These are phyloP conservation scores for Ananas comosus DNA, from an alignment of 176 grass and related monocot species.

Conservation along the genomic window DNA sequence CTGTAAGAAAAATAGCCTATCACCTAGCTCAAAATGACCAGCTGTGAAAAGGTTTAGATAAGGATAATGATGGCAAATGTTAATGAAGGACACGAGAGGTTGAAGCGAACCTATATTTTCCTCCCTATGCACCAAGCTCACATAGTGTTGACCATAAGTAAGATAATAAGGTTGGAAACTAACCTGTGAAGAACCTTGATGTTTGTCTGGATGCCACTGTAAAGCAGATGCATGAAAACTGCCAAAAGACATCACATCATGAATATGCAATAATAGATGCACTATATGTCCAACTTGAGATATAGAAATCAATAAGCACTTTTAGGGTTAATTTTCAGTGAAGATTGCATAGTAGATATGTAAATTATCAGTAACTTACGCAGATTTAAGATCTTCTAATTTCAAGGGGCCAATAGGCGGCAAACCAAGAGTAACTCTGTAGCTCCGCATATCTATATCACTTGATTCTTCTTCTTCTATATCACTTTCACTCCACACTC, in stretches of 20 bases:
- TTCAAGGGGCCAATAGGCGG: conserved; percentile 47
- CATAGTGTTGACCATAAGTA: no score
- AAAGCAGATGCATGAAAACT: conserved; percentile 73
- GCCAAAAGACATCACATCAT: conserved; percentile 8
- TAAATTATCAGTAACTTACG: conserved; percentile 40
- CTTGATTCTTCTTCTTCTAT: conserved; percentile 42
- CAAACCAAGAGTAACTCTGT: conserved; percentile 65
- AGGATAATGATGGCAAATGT: no score
- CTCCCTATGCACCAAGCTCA: no score
- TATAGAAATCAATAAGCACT: not conserved
- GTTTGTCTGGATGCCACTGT: conserved; percentile 91
- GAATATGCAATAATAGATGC: not conserved
- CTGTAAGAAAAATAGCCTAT: no score
- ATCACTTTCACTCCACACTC: conserved; percentile 72
- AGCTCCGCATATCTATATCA: conserved; percentile 21
- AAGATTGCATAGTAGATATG: not conserved
- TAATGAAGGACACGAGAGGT: no score
- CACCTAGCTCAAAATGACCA: no score
- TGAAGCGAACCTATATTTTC: not conserved
- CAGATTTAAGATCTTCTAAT: conserved; percentile 60
- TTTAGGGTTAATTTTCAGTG: not conserved
- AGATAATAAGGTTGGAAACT: not conserved
- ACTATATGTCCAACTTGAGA: not conserved
- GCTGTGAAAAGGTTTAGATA: no score
- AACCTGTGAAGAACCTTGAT: conserved; percentile 76